A percentile compares a stretch with the other conserved stretches of the same genome.
Evolutionary conservation across 2,329 filamentous ascomycete species (phyloP).

Genomic region (Coniochaeta pulveracea): DNA sequence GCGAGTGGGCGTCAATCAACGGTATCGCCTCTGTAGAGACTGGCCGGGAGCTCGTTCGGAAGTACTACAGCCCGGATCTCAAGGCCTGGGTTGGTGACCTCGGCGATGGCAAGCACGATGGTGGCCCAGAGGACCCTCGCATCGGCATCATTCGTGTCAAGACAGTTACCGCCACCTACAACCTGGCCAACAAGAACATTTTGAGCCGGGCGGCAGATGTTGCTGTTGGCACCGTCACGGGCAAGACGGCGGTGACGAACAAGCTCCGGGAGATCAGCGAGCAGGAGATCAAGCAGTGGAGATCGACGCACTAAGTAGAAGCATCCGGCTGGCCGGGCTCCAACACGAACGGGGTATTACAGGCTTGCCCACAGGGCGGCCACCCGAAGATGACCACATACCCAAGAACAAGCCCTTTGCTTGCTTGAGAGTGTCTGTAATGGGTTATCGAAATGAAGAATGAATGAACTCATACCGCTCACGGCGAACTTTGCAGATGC

Average conservation of each 20-base stretch:
- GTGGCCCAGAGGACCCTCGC: conserved; percentile 68
- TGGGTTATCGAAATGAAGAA: too few species aligned
- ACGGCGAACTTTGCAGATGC: too few species aligned
- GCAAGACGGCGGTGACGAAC: conserved; percentile 61
- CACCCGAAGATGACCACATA: too few species aligned
- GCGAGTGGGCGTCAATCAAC: conserved; percentile 82
- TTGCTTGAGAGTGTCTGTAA: too few species aligned
- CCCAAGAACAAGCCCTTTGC: too few species aligned
- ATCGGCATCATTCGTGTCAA: conserved; percentile 73
- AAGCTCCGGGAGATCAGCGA: conserved; percentile 64
- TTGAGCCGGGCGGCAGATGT: conserved; percentile 57
- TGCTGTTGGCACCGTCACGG: conserved; percentile 64
- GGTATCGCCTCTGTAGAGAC: conserved; percentile 60
- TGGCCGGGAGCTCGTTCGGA: conserved; percentile 55
- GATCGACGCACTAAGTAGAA: conserved; percentile 22
- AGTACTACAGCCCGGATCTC: conserved; percentile 62
- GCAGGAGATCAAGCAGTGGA: conserved; percentile 53
- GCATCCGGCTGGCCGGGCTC: too few species aligned
- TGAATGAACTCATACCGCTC: too few species aligned
- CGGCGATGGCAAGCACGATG: conserved; percentile 73
- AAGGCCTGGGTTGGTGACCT: conserved; percentile 85
- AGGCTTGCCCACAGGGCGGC: too few species aligned
- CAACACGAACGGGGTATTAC: too few species aligned
- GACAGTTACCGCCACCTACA: conserved; percentile 62
- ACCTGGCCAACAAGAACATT: conserved; percentile 49